Base-by-base conservation (phyloP, 169 alveolate species). In the Babesia ovis region DNA sequence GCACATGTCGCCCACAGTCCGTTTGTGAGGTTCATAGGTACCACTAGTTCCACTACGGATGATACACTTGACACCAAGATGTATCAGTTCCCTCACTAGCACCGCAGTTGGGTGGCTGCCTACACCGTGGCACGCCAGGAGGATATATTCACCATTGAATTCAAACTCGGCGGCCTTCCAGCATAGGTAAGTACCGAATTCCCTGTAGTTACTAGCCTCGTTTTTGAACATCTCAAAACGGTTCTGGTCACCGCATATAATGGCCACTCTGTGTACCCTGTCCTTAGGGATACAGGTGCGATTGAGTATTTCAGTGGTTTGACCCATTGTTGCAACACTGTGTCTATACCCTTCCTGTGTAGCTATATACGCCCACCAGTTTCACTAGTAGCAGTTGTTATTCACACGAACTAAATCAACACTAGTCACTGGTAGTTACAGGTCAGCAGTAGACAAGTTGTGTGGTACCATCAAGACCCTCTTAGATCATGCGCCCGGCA, bases 191-290 rank as follows among this genome's bases (percentile, higher is more conserved):
- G 31, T n/a, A 6, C 83, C 83, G 27, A 72, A 72, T 25, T 72
- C 83, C 39, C 59, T 29, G 51, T 72, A 56, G 23, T 55, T 34
- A 0, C 39, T 55, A 8, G 55, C 64, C 32, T 58, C 22, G 1
- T 31, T 20, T 22, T 34, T 43, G 53, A 72, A 45, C 41, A 72
- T 39, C 9, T 59, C 68, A 42, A 72, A 72, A 29, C 83, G 70
- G 27, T 53, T 46, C 39, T 29, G 37, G 62, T 72, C 72, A 0
- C 83, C 83, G 56, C 68, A 72, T 2, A 72, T 51, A 53, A 72
- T 41, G 57, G 72, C 83, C n/a, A 64, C 62, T n/a, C 37, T 72
- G 83, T 58, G 51, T 27, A 32, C 68, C 66, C 73, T 48, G n/a
- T 34, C 73, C 73, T 58, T 64, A 0, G 74, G 74, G 29, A 64